Base-by-base conservation (phyloP, 225 moss, liverwort and hornwort genomes). In the Lunularia cruciata region DNA sequence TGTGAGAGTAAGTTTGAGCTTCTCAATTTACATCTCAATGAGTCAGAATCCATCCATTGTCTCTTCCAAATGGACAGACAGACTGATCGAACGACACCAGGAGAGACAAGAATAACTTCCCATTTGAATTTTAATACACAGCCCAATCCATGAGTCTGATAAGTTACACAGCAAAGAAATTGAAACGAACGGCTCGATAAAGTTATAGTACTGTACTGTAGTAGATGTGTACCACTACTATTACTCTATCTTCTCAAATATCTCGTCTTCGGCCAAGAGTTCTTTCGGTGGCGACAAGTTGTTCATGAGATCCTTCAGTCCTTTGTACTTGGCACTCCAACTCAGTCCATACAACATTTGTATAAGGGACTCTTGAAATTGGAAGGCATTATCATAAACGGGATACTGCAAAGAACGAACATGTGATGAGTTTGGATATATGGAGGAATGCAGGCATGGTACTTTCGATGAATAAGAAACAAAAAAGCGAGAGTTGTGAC, bases 321-420 rank as follows among this genome's bases (percentile, higher is more conserved):
- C 85, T 23, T 36, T 68, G 19, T 76, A 47, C 62, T 85, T 85
- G 16, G 81, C 67, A 52, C 4, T 49, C 75, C 75, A 75, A 37
- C 78, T 76, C 36, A 78, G 55, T 6, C 85, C 85, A 57, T 85
- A 85, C 19, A 81, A 32, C 63, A 85, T 58, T 25, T 73, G 74
- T 6, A 79, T 57, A 3, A 81, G 20, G 2, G 73, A 78, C 69
- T 81, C 81, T 30, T 85, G 72, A 47, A 85, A 81, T 49, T 81
- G 49, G 10, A 81, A 85, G 6, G 85, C 85, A 76, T 85, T 71
- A 30, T 78, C 85, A 39, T 67, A 76, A 34, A 85, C 81, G 16
- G 85, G 85, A 63, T 85, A 85, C 81, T 85, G 84, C 69, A 75
- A 47, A 27, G 27, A 5, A 25, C 40, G 27, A 58, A 34, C 28